These are phyloP conservation scores for Ogataea chonburiensis DNA, from an alignment of 805 yeast genomes.

Conservation along the genomic window DNA sequence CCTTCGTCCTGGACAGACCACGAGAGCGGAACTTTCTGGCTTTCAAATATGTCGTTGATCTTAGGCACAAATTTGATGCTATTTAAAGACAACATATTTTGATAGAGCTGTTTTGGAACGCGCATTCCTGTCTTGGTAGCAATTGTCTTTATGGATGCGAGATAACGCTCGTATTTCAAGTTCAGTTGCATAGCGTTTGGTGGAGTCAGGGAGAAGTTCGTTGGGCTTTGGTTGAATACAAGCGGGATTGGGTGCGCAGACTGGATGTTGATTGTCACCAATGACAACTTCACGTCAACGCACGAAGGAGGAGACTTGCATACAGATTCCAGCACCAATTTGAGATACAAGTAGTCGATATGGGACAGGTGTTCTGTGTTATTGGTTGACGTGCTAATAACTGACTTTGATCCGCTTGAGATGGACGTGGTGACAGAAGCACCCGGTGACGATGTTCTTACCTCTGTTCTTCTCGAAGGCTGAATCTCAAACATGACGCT, in stretches of 20 bases:
- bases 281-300: constrained; percentile 1
- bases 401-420: too few species aligned
- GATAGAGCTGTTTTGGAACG: constrained; percentile 14
- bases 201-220: constrained; percentile 9
- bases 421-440: too few species aligned
- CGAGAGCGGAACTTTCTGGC: constrained; percentile 2
- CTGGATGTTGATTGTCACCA: constrained; percentile 13
- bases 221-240: constrained; percentile 35
- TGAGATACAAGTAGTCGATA: constrained; percentile 8
- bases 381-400: not conserved
- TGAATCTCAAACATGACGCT: too few species aligned
- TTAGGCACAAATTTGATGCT: constrained; percentile 8
- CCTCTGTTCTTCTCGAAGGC: too few species aligned
- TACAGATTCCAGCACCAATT: not conserved
- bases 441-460: too few species aligned
- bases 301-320: constrained; percentile 13
- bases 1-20: constrained; percentile 9
- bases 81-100: constrained; percentile 33
- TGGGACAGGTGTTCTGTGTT: constrained; percentile 1
- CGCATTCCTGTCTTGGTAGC: constrained; percentile 1
- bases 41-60: constrained; percentile 14
- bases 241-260: constrained; percentile 36
- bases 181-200: constrained; percentile 3
- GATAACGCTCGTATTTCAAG: constrained; percentile 8
- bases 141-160: constrained; percentile 4